These are phyloP conservation scores for Heterobasidion irregulare DNA, from an alignment of 1,284 basidiomycete species.

Conservation along the genomic window DNA sequence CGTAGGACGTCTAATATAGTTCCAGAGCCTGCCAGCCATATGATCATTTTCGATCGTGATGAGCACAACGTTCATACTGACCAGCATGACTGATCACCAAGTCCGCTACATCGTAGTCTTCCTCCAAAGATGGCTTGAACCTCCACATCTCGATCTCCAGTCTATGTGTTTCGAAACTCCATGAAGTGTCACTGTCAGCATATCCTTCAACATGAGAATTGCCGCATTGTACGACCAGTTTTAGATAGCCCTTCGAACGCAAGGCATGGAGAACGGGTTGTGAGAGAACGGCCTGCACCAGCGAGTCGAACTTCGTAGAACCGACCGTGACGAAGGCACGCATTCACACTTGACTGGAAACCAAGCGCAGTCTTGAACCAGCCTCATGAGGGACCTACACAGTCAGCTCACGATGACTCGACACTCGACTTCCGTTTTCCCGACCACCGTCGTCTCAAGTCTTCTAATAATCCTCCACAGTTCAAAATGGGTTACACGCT, in stretches of 20 bases:
- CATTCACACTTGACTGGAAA: slow-evolving; percentile 28
- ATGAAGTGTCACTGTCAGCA: slow-evolving; percentile 16
- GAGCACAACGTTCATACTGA: slow-evolving; percentile 27
- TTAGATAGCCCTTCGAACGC: slow-evolving; percentile 41
- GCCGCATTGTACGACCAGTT: slow-evolving; percentile 73
- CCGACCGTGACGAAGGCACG: slow-evolving; percentile 82
- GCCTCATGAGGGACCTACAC: too few relatives aligned
- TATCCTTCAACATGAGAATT: slow-evolving; percentile 32
- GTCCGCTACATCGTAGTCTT: slow-evolving; percentile 59
- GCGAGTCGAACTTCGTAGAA: slow-evolving; percentile 78
- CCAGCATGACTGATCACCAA: slow-evolving; percentile 91
- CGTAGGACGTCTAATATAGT: slow-evolving; percentile 89
- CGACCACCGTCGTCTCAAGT: neutral
- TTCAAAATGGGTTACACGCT: slow-evolving; percentile 27
- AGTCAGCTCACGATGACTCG: neutral
- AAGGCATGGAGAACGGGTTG: slow-evolving; percentile 48
- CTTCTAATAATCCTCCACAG: neutral
- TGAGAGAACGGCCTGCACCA: slow-evolving; percentile 61
- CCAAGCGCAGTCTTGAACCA: neutral
- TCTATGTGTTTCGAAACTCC: slow-evolving; percentile 29
- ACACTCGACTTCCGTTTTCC: neutral
- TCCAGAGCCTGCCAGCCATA: slow-evolving; percentile 68
- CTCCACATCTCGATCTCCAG: slow-evolving; percentile 57
- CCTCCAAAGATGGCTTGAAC: slow-evolving; percentile 66
- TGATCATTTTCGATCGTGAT: neutral